These are phyloP conservation scores for Chenopodium berlandieri DNA, from an alignment of 148 eudicot species.

Conservation along the genomic window DNA sequence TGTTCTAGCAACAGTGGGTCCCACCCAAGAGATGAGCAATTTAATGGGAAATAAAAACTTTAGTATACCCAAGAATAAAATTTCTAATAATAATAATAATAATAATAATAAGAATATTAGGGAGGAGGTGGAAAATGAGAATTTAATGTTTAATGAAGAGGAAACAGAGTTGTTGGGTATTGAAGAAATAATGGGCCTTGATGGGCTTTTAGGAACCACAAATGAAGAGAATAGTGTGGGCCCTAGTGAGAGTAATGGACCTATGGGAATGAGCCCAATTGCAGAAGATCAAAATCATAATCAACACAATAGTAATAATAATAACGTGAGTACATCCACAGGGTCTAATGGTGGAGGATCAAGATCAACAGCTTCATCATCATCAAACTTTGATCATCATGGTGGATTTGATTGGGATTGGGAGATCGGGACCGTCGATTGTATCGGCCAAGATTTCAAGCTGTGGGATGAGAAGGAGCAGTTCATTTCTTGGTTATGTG, in stretches of 20 bases:
- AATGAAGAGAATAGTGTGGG: constrained; percentile 12
- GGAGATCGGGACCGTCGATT: constrained; percentile 32
- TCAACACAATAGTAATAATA: neutral
- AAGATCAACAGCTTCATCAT: constrained; percentile 25
- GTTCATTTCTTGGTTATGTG: constrained; percentile 50
- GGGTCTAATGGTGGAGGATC: constrained; percentile 21
- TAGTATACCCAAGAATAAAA: neutral
- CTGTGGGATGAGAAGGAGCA: constrained; percentile 31
- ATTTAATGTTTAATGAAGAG: constrained; percentile 13
- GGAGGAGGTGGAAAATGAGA: constrained; percentile 2
- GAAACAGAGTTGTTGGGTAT: constrained; percentile 18
- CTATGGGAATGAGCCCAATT: constrained; percentile 12
- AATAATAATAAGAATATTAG: neutral
- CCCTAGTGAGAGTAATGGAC: constrained; percentile 11
- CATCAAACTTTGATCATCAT: constrained; percentile 23
- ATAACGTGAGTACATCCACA: constrained; percentile 5
- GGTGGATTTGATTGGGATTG: constrained; percentile 36
- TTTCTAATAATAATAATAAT: neutral
- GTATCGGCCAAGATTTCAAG: constrained; percentile 13
- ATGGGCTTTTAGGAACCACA: constrained; percentile 20
- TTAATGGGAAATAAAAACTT: neutral
- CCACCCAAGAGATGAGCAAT: constrained; percentile 2
- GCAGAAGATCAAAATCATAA: constrained; percentile 12
- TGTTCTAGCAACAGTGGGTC: neutral
- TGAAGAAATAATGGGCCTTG: constrained; percentile 29